Evolutionary conservation across 768 basidiomycete species (phyloP).

Genomic region (Tricholomella constricta): DNA sequence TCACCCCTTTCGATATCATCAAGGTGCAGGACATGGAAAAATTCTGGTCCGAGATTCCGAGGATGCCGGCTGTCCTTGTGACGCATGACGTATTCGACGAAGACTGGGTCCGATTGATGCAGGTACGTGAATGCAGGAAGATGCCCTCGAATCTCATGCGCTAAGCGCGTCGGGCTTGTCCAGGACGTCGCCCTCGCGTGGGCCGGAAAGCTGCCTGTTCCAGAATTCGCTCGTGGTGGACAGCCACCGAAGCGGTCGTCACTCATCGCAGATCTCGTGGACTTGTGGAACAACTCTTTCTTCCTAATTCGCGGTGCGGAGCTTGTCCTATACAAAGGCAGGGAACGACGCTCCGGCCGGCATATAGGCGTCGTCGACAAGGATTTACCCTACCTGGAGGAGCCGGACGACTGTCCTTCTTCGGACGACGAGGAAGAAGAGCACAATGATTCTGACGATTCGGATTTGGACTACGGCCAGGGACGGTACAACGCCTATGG

Average conservation of each 20-base stretch:
- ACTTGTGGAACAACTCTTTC: slow-evolving; percentile 80
- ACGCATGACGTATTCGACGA: slow-evolving; percentile 77
- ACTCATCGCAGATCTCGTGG: slow-evolving; percentile 69
- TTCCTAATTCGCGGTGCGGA: slow-evolving; percentile 78
- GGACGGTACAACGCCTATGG: slow-evolving; percentile 41
- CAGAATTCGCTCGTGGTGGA: slow-evolving; percentile 47
- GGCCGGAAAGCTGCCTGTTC: slow-evolving; percentile 73
- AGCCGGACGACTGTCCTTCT: slow-evolving; percentile 42
- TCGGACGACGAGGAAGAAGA: slow-evolving; percentile 40
- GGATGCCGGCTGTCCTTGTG: slow-evolving; percentile 71
- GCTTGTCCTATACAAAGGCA: slow-evolving; percentile 77
- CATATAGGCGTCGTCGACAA: slow-evolving; percentile 55
- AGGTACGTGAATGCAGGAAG: slow-evolving; percentile 43
- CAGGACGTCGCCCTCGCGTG: slow-evolving; percentile 78
- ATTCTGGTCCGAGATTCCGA: slow-evolving; percentile 63
- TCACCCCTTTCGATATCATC: slow-evolving; percentile 67
- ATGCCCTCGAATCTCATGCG: not conserved
- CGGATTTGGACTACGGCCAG: slow-evolving; percentile 45
- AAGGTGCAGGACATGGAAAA: slow-evolving; percentile 80
- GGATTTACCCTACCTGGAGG: slow-evolving; percentile 50
- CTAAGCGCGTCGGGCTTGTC: not conserved
- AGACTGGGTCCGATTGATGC: slow-evolving; percentile 81
- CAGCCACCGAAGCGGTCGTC: slow-evolving; percentile 57
- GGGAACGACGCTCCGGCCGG: slow-evolving; percentile 73
- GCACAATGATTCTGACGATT: slow-evolving; percentile 31